Evolutionary conservation across 1,284 basidiomycete genomes (phyloP).

Genomic region (Earliella scabrosa): DNA sequence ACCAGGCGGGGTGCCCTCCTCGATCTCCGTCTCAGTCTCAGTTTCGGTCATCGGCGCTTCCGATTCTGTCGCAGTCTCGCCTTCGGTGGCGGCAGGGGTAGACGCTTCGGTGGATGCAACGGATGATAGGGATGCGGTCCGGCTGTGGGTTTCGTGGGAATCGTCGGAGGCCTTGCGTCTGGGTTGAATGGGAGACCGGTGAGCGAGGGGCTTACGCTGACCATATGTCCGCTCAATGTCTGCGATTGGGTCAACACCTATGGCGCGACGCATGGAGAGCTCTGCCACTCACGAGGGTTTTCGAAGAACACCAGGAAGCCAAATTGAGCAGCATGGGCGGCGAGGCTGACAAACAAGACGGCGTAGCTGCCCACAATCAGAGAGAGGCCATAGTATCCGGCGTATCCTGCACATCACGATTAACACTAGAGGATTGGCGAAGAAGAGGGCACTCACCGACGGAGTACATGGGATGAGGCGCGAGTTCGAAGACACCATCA

Average conservation of each 20-base stretch:
- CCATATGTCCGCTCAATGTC: slow-evolving; percentile 95
- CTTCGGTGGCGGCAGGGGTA: slow-evolving; percentile 76
- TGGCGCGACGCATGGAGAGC: not conserved
- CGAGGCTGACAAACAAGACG: slow-evolving; percentile 91
- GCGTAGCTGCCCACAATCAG: slow-evolving; percentile 88
- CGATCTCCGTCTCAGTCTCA: slow-evolving; percentile 54
- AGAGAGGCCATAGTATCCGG: slow-evolving; percentile 96
- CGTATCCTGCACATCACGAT: slow-evolving; percentile 86
- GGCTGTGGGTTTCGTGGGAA: slow-evolving; percentile 15
- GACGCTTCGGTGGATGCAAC: slow-evolving; percentile 34
- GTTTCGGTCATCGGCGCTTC: slow-evolving; percentile 68
- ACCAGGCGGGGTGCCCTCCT: slow-evolving; percentile 10
- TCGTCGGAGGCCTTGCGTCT: slow-evolving; percentile 16
- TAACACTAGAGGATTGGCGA: too few relatives aligned
- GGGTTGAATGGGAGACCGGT: slow-evolving; percentile 68
- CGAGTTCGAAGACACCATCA: slow-evolving; percentile 96
- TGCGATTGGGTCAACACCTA: slow-evolving; percentile 36
- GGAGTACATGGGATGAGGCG: slow-evolving; percentile 93
- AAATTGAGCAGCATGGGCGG: slow-evolving; percentile 94
- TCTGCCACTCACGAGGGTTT: slow-evolving; percentile 95
- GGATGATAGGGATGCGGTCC: slow-evolving; percentile 31
- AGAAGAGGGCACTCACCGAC: slow-evolving; percentile 87
- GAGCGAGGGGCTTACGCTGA: slow-evolving; percentile 84
- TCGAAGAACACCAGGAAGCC: slow-evolving; percentile 97
- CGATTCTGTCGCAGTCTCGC: slow-evolving; percentile 70